Base-by-base conservation (phyloP, 2,329 filamentous ascomycete genomes). In the Diaporthe amygdali region DNA sequence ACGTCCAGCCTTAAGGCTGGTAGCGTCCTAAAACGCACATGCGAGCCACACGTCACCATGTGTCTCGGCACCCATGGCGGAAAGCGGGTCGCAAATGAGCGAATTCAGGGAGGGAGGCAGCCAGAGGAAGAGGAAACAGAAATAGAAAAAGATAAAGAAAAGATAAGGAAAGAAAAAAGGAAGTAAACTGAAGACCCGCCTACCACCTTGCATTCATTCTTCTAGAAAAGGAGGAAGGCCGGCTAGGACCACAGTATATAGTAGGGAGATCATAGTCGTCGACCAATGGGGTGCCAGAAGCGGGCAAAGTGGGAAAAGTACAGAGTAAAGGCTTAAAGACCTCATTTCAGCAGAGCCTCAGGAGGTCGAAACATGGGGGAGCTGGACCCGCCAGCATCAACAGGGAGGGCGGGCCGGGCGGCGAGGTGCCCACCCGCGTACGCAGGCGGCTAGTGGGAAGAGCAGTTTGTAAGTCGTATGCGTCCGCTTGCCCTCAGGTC, bases 301-400 rank as follows among this genome's bases (percentile, higher is more conserved):
- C 14, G 30, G 27, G 20, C 30, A 64, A 47, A 37, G 44, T 47
- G 59, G 59, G 30, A 37, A 49, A 41, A 63, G 8, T 22, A 47
- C 52, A 63, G 15, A 30, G 44, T 37, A 54, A 71, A 63, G 69
- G 52, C 69, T 68, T 71, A 49, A 68, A 41, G 54, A 63, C 54
- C 66, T 68, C 44, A 71, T 71, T 66, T 64, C 46, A 69, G 56
- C 68, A 66, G 30, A 61, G 68, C 68, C 69, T 63, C 66, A 68
- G 52, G 37, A 56, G 59, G 59, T 64, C 59, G 59, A 41, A 49
- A 49, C 41, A 63, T 47, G 59, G 39, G n/a, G 27, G 3, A 51
- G 59, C 59, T 34, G 52, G 64, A 71, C 64, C 69, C 69, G 69
- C 69, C 63, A 41, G 51, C 69, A 56, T 71, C 69, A 66, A 71